phyloP scores from a whole-genome alignment of 805 yeast species.

The Cyberlindnera mrakii region DNA sequence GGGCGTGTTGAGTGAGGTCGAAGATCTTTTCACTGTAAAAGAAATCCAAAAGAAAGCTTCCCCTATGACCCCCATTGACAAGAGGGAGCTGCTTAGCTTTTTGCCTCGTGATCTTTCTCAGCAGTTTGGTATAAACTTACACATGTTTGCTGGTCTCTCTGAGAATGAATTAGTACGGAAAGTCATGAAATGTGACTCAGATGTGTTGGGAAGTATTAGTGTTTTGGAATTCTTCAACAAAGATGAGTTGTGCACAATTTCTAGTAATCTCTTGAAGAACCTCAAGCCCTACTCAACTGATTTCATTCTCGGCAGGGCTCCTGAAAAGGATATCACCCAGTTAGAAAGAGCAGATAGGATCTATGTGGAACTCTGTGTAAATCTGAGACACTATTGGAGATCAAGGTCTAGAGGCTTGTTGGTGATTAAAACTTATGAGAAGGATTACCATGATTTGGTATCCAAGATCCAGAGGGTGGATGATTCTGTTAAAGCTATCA shows the following conservation, averaged over 20 bases:
- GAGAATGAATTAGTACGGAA: constrained; percentile 66
- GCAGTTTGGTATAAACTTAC: constrained; percentile 91
- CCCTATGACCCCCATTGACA: constrained; percentile 5
- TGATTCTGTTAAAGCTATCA: constrained; percentile 61
- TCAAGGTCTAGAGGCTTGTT: constrained; percentile 82
- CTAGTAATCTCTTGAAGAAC: constrained; percentile 62
- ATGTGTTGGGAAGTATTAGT: constrained; percentile 60
- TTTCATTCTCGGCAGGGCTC: constrained; percentile 35
- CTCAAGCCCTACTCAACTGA: constrained; percentile 78
- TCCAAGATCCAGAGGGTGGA: constrained; percentile 66
- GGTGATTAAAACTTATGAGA: constrained; percentile 63
- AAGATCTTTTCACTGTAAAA: constrained; percentile 81
- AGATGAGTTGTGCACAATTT: constrained; percentile 68
- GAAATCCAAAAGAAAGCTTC: constrained; percentile 39
- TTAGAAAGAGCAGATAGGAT: constrained; percentile 84
- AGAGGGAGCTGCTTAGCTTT: constrained; percentile 44
- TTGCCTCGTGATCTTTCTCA: constrained; percentile 84
- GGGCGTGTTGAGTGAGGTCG: constrained; percentile 82
- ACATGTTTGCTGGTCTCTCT: constrained; percentile 55
- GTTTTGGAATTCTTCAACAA: constrained; percentile 81
- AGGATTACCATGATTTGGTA: constrained; percentile 70
- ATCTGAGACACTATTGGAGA: constrained; percentile 86
- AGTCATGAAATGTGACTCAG: constrained; percentile 70
- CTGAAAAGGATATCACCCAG: constrained; percentile 68
- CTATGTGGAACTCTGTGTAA: constrained; percentile 75